Base-by-base conservation (phyloP, 148 eudicot genomes). In the Suaeda aralocaspica region DNA sequence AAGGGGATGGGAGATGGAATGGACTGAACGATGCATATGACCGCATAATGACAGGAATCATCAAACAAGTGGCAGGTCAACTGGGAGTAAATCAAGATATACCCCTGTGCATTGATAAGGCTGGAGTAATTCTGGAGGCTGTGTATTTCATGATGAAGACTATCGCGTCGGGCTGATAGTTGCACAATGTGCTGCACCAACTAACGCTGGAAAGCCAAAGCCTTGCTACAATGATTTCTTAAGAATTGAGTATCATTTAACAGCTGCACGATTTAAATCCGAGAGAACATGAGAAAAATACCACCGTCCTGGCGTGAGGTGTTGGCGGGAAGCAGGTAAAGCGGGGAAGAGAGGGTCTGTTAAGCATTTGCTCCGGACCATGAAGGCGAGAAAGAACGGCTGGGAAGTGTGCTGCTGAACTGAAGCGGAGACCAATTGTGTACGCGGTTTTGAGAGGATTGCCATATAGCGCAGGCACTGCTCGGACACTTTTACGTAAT, bases 361-460 rank as follows among this genome's bases (percentile, higher is more conserved):
- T 44, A 91, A 91, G 78, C 96, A 94, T 67, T 29, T 45, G 73
- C 75, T 94, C 48, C 88, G 50, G 97, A 94, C 76, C 64, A 78
- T 67, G 73, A 69, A 1, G 89, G 72, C 12, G 99, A 95, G 68
- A 92, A 89, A 12, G 85, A 87, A 68, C 84, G 89, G 52, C 78
- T 95, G 71, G 88, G 79, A 80, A 85, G 78, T 91, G 87, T 74
- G 90, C 90, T 64, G 96, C 93, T 33, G 97, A 91, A 77, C 96
- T 33, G 99, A 95, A 81, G 84, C 82, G 41, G 94, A 85, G 67
- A 5, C 29, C 30, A 13, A 15, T 24, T 22, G n/a, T n/a, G n/a
- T 24, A 22, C 22, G 15, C 39, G n/a, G 15, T 36, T 21, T 36
- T n/a, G n/a, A 4, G 13, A 62, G 45, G 18, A 8, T 30, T 59